These are phyloP conservation scores for Cytospora piceae DNA, from an alignment of 2,329 filamentous ascomycete genomes.

Conservation along the genomic window DNA sequence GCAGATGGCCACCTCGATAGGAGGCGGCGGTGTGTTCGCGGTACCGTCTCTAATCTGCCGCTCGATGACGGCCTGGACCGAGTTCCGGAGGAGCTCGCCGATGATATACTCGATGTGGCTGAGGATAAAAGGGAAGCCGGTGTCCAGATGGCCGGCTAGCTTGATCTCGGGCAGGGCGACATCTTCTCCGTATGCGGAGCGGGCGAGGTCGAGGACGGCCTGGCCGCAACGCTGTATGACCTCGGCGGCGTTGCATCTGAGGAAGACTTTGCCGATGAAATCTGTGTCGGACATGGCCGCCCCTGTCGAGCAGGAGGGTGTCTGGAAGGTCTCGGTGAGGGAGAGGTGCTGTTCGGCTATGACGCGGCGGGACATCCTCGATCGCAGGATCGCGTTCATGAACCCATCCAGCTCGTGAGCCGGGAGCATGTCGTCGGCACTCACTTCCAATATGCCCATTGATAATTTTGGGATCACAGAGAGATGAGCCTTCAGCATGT, in stretches of 20 bases:
- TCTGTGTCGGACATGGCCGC: slow-evolving; percentile 74
- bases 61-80: slow-evolving; percentile 89
- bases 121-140: slow-evolving; percentile 94
- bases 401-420: slow-evolving; percentile 85
- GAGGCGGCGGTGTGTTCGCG: slow-evolving; percentile 60
- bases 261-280: slow-evolving; percentile 93
- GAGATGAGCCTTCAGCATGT: slow-evolving; percentile 83
- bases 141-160: slow-evolving; percentile 82
- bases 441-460: slow-evolving; percentile 92
- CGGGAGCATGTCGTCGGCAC: slow-evolving; percentile 69
- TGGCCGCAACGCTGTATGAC: slow-evolving; percentile 83
- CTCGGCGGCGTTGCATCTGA: slow-evolving; percentile 88
- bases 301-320: slow-evolving; percentile 82
- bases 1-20: slow-evolving; percentile 92
- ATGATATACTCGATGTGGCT: slow-evolving; percentile 97
- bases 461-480: slow-evolving; percentile 92
- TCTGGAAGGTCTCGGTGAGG: slow-evolving; percentile 90
- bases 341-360: slow-evolving; percentile 98
- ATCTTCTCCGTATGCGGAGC: slow-evolving; percentile 72
- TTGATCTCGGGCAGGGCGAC: slow-evolving; percentile 78
- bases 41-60: slow-evolving; percentile 52
- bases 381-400: slow-evolving; percentile 91
- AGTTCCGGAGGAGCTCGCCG: slow-evolving; percentile 92
- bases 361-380: slow-evolving; percentile 90
- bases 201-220: slow-evolving; percentile 74